A percentile compares a stretch with the other conserved stretches of the same genome.
Evolutionary conservation across 2,329 filamentous ascomycete genomes (phyloP).

Genomic region (Corinectria fuckeliana): DNA sequence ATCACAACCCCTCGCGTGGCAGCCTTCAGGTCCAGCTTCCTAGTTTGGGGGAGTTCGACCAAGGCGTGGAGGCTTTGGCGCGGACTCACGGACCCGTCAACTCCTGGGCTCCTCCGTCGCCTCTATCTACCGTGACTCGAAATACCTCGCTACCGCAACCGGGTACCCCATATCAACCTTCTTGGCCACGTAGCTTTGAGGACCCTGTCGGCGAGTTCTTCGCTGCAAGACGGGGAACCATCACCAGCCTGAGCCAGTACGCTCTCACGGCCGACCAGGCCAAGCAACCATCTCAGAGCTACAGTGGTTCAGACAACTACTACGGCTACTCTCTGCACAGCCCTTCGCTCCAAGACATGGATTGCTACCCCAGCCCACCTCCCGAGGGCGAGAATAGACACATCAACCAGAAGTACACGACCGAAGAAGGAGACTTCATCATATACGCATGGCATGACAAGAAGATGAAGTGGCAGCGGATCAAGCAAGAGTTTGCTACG

Average conservation of each 20-base stretch:
- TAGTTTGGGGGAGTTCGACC: constrained; percentile 47
- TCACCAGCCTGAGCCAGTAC: constrained; percentile 26
- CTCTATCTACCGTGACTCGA: constrained; percentile 34
- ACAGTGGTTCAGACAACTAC: constrained; percentile 31
- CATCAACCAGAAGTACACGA: constrained; percentile 53
- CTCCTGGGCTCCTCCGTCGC: constrained; percentile 39
- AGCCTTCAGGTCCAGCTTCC: constrained; percentile 40
- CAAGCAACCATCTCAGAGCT: constrained; percentile 30
- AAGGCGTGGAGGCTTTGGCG: constrained; percentile 46
- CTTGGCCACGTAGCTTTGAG: constrained; percentile 26
- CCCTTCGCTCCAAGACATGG: constrained; percentile 34
- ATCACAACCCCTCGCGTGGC: constrained; percentile 24
- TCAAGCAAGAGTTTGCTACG: constrained; percentile 48
- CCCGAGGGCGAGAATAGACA: constrained; percentile 47
- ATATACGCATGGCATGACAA: constrained; percentile 53
- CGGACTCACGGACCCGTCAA: constrained; percentile 40
- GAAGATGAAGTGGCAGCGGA: constrained; percentile 51
- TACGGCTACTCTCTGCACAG: constrained; percentile 32
- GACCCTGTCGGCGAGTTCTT: constrained; percentile 14
- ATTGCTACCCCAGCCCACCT: constrained; percentile 45
- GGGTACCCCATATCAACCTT: constrained; percentile 16
- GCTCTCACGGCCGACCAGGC: constrained; percentile 24
- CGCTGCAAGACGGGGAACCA: constrained; percentile 24
- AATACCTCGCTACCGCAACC: constrained; percentile 35
- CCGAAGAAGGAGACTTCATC: constrained; percentile 52